Base-by-base conservation (phyloP, 331 rosid species). In the Arachis monticola region DNA sequence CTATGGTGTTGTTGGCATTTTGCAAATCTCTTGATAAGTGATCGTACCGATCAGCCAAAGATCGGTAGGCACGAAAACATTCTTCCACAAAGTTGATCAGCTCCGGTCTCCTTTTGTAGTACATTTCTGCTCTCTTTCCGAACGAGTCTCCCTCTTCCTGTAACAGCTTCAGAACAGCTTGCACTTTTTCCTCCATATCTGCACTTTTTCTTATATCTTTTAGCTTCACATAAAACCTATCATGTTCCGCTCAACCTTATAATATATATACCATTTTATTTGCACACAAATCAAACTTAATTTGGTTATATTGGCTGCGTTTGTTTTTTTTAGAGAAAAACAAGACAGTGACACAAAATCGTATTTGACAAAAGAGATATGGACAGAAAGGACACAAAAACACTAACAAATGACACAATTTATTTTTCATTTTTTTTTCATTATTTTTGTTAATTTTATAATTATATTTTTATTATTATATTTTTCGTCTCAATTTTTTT, bases 111-210 rank as follows among this genome's bases (percentile, higher is more conserved):
- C 88, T 90, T 69, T 90, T 95, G 81, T 87, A 95, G 77, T 92
- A 95, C 99, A 95, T 95, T 85, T 95, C 92, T 77, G 99, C 99
- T 76, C 96, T 92, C 87, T 83, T 92, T 42, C 89, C 97, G 84
- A 95, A 95, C 7, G 99, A 92, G 64, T 95, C 99, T 22, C 99
- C 99, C 77, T 92, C 99, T 77, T 90, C 99, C 41, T 83, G 77
- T 56, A 95, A 78, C 57, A 95, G 87, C 80, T 82, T 83, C 40
- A 95, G 78, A 14, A 77, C 89, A 53, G 0, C 5, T 63, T 84
- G 93, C 31, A 95, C 99, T 83, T 92, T 90, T 77, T 92, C 99
- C 83, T 92, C 98, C 97, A 92, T 92, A 84, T 95, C 99, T 95
- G 92, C 88, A 85, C 30, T 57, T 78, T 64, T 60, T 47, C 32